These are phyloP conservation scores for Flaveria floridana DNA, from an alignment of 140 eudicot genomes.

Conservation along the genomic window DNA sequence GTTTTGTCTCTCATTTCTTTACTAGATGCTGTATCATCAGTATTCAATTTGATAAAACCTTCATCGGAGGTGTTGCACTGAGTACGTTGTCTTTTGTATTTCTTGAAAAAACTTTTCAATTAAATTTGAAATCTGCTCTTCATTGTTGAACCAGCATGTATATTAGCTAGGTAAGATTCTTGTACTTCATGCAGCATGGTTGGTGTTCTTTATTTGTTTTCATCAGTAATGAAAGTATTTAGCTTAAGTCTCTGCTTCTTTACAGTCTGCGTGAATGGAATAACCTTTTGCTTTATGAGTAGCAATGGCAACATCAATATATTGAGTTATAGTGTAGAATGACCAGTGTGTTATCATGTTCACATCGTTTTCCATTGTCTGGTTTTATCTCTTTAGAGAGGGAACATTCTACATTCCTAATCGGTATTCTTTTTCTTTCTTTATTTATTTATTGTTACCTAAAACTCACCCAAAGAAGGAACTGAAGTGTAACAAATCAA, in stretches of 20 bases:
- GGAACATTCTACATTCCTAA: not conserved
- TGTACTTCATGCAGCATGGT: no score
- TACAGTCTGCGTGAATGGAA: not conserved
- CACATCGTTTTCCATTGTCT: not conserved
- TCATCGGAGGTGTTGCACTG: not conserved
- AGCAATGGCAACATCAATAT: not conserved
- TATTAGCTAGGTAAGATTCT: not conserved
- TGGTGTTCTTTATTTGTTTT: no score
- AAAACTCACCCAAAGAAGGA: constrained; percentile 3
- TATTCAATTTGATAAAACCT: not conserved
- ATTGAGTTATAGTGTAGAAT: constrained; percentile 1
- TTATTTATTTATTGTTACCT: not conserved
- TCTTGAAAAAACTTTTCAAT: not conserved
- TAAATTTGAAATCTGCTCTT: not conserved
- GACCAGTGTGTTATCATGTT: not conserved
- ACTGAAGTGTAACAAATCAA: not conserved
- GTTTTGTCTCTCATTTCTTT: not conserved
- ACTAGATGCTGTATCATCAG: not conserved
- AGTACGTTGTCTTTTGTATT: not conserved
- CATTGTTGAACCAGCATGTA: not conserved
- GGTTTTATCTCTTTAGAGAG: not conserved
- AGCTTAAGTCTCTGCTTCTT: not conserved
- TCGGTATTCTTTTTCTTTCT: not conserved
- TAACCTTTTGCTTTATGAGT: not conserved
- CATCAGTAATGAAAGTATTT: not conserved